Conservation (phyloP, 768 basidiomycete species). For the Mycena vitilis region DNA sequence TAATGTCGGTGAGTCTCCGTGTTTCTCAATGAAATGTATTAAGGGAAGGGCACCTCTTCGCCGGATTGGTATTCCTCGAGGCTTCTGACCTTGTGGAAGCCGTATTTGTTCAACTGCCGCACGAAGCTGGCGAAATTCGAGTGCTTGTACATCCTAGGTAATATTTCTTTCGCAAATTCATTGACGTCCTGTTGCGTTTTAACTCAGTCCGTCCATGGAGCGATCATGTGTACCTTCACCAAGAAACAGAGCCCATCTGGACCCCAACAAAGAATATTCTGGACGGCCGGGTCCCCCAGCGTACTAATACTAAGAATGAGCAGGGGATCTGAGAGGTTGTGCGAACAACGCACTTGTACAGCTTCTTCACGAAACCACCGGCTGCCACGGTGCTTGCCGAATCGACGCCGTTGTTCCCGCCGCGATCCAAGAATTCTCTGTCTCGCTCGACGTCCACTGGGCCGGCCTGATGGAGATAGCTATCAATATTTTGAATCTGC, state of each 20-base stretch:
- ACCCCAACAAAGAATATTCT: constrained; percentile 85
- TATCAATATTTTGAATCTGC: too few relatives aligned
- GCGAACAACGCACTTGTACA: constrained; percentile 79
- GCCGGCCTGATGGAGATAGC: too few relatives aligned
- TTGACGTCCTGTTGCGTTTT: constrained; percentile 76
- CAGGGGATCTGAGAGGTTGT: neutral
- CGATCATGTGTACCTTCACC: constrained; percentile 69
- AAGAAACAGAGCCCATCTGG: constrained; percentile 89
- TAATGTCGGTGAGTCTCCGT: constrained; percentile 34
- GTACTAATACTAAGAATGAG: constrained; percentile 65
- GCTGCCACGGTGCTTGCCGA: constrained; percentile 51
- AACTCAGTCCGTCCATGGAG: neutral
- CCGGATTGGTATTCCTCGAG: constrained; percentile 81
- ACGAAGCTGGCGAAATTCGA: constrained; percentile 95
- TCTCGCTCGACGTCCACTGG: too few relatives aligned
- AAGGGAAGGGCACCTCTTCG: constrained; percentile 60
- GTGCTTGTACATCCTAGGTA: constrained; percentile 95
- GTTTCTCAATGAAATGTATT: neutral
- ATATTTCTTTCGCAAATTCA: constrained; percentile 91
- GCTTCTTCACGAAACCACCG: constrained; percentile 93
- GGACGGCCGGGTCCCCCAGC: constrained; percentile 84
- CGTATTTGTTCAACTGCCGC: constrained; percentile 94
- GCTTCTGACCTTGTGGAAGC: constrained; percentile 96
- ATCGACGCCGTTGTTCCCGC: too few relatives aligned
- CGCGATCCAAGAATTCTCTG: too few relatives aligned